These are phyloP conservation scores for Sporothrix curviconia DNA, from an alignment of 2,329 filamentous ascomycete species.

Conservation along the genomic window DNA sequence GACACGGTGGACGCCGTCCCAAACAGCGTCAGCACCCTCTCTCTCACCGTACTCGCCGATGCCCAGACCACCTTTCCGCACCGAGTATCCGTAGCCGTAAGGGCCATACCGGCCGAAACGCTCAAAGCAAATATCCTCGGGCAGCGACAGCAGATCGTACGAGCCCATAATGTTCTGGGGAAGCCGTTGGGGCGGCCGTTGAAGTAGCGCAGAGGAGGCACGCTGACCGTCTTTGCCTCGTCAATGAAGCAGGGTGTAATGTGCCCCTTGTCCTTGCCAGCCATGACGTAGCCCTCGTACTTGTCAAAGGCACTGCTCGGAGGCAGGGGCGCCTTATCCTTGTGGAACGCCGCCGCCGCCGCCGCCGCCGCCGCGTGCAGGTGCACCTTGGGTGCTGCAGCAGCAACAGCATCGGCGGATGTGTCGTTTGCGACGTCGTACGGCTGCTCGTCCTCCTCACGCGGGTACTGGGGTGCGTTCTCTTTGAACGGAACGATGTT, in stretches of 20 bases:
- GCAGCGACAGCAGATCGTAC: constrained; percentile 69
- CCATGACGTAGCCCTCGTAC: constrained; percentile 12
- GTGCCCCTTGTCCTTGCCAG: constrained; percentile 39
- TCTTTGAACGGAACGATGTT: constrained; percentile 58
- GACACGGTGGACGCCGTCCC: constrained; percentile 63
- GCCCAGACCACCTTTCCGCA: constrained; percentile 70
- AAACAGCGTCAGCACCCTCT: constrained; percentile 73
- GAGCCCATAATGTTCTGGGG: constrained; percentile 83
- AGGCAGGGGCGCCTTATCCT: constrained; percentile 19
- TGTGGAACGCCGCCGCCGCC: constrained; percentile 16
- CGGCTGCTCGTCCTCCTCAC: constrained; percentile 51
- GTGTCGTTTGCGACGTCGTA: constrained; percentile 25
- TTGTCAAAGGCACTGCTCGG: constrained; percentile 15
- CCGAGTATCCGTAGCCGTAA: constrained; percentile 83
- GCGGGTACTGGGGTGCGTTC: constrained; percentile 77
- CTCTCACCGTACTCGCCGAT: constrained; percentile 79
- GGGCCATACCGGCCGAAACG: constrained; percentile 80
- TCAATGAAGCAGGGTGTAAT: constrained; percentile 75
- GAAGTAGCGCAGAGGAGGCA: constrained; percentile 68
- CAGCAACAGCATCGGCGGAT: background rate
- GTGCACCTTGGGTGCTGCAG: constrained; percentile 20
- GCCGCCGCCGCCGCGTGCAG: constrained; percentile 20
- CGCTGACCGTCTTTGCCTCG: constrained; percentile 51
- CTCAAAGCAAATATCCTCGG: constrained; percentile 87
- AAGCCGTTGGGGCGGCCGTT: constrained; percentile 76